Evolutionary conservation across 129 eudicot species (phyloP).

Genomic region (Ambrosia trifida): DNA sequence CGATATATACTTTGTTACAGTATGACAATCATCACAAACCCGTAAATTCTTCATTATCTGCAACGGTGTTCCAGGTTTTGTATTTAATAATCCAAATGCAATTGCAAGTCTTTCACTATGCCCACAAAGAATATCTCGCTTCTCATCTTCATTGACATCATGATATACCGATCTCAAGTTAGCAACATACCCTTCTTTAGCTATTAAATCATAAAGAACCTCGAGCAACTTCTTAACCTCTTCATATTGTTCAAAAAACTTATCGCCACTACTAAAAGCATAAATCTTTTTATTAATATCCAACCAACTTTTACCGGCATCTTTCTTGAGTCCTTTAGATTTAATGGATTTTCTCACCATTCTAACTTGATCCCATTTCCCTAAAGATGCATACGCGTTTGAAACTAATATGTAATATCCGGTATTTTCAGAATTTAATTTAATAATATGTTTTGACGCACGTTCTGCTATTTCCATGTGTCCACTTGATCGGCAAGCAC

Average conservation of each 20-base stretch:
- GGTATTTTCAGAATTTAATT: constrained; percentile 43
- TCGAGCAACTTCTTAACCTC: constrained; percentile 49
- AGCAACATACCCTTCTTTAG: constrained; percentile 59
- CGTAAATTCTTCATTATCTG: constrained; percentile 68
- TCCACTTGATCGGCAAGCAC: constrained; percentile 60
- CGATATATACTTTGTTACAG: constrained; percentile 50
- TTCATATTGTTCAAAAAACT: constrained; percentile 50
- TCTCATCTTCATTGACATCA: constrained; percentile 62
- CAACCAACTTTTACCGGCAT: constrained; percentile 74
- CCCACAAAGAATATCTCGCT: constrained; percentile 60
- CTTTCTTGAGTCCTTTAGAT: constrained; percentile 56
- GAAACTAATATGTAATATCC: constrained; percentile 68
- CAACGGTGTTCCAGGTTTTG: constrained; percentile 55
- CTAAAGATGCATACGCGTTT: constrained; percentile 64
- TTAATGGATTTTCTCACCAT: constrained; percentile 56
- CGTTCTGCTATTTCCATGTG: constrained; percentile 53
- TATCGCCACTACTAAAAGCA: constrained; percentile 60
- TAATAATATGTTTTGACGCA: constrained; percentile 45
- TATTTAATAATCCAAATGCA: constrained; percentile 65
- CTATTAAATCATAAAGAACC: constrained; percentile 40
- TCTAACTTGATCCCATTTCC: constrained; percentile 71
- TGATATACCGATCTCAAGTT: constrained; percentile 49
- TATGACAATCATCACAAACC: constrained; percentile 70
- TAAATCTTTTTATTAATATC: constrained; percentile 54
- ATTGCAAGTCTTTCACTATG: constrained; percentile 82